Percentiles rank a stretch among this genome's conserved stretches.
These are phyloP conservation scores for Vachellia collinsii DNA, from an alignment of 306 rosid species.

Conservation along the genomic window DNA sequence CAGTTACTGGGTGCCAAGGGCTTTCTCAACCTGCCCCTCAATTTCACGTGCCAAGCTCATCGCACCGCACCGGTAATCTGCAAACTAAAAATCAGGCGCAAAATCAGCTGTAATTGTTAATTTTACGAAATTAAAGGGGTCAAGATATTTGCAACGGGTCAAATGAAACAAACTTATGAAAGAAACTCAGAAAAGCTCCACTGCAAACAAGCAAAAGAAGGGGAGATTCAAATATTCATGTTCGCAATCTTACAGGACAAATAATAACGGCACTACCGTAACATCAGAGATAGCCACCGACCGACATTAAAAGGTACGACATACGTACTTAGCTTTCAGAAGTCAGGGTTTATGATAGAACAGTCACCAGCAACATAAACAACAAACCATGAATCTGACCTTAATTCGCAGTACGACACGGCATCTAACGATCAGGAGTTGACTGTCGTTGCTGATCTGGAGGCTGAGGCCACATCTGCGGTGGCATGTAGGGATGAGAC, in stretches of 20 bases:
- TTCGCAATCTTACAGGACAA: background rate
- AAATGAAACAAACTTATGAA: background rate
- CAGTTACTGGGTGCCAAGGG: constrained; percentile 33
- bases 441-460: constrained; percentile 46
- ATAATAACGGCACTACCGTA: background rate
- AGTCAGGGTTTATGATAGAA: background rate
- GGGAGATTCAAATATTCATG: constrained; percentile 16
- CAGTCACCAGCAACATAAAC: background rate
- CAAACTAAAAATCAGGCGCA: constrained; percentile 30
- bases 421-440: constrained; percentile 50
- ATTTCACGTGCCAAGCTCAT: constrained; percentile 29
- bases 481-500: constrained; percentile 56
- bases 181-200: constrained; percentile 6
- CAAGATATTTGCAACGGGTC: background rate
- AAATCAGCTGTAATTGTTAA: constrained; percentile 24
- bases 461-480: constrained; percentile 61
- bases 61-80: constrained; percentile 32
- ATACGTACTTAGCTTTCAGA: background rate
- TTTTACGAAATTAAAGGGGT: background rate
- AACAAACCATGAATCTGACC: constrained; percentile 32
- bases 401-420: constrained; percentile 9
- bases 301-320: too few relatives aligned
- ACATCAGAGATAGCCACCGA: background rate
- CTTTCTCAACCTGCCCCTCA: constrained; percentile 29
- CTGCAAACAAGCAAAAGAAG: background rate